phyloP scores from a whole-genome alignment of 768 basidiomycete genomes.

The Calocybe gangraenosa region DNA sequence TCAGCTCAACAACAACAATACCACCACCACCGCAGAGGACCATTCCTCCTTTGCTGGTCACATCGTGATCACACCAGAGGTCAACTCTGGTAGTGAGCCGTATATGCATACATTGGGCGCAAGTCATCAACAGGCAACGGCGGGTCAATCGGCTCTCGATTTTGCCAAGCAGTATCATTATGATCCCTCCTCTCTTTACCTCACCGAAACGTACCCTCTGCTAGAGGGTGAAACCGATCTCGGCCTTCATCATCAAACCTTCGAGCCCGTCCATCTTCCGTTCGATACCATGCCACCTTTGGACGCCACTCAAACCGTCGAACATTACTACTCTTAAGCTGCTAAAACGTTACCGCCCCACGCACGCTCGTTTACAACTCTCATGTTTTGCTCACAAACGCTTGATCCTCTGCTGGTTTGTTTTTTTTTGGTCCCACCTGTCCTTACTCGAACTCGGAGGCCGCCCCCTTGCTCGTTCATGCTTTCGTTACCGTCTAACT shows the following conservation, averaged over 20 bases:
- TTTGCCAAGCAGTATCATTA: slow-evolving; percentile 13
- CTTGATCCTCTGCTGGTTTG: not conserved
- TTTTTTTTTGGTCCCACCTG: too few species aligned
- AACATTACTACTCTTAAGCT: slow-evolving; percentile 9
- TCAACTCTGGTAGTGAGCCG: slow-evolving; percentile 7
- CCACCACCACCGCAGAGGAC: not conserved
- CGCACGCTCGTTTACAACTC: not conserved
- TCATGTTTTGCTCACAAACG: slow-evolving; percentile 5
- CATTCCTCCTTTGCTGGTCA: slow-evolving; percentile 1
- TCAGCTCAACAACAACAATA: not conserved
- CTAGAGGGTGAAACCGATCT: slow-evolving; percentile 14
- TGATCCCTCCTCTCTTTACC: slow-evolving; percentile 5
- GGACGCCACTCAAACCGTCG: slow-evolving; percentile 5
- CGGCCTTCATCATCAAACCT: slow-evolving; percentile 12
- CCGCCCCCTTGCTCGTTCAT: too few species aligned
- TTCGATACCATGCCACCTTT: slow-evolving; percentile 12
- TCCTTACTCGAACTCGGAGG: not conserved
- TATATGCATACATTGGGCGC: slow-evolving; percentile 14
- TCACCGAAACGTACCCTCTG: slow-evolving; percentile 15
- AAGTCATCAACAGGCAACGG: slow-evolving; percentile 7
- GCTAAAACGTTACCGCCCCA: too few species aligned
- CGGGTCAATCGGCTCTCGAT: slow-evolving; percentile 5
- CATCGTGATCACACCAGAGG: slow-evolving; percentile 4
- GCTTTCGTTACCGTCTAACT: too few species aligned
- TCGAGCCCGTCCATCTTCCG: slow-evolving; percentile 8